Percentiles rank a stretch among this genome's conserved stretches.
phyloP scores from a whole-genome alignment of 108 stramenopile species.

The Pseudonitzschia delicatissima region DNA sequence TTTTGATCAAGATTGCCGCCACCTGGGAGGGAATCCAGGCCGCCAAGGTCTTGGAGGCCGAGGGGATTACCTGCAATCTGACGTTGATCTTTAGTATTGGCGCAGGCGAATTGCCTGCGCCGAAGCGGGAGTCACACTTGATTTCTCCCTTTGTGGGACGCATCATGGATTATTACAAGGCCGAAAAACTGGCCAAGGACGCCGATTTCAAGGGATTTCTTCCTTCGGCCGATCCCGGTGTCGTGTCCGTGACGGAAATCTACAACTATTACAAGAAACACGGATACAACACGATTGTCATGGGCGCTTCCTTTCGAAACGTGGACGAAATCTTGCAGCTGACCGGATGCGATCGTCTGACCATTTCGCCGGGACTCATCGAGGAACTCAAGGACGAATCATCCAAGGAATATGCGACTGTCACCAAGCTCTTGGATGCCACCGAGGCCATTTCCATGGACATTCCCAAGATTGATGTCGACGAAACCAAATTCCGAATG shows the following conservation, averaged over 20 bases:
- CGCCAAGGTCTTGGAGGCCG: constrained; percentile 89
- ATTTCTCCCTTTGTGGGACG: constrained; percentile 99
- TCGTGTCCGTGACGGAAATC: constrained; percentile 88
- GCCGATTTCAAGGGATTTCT: constrained; percentile 69
- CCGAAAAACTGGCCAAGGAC: constrained; percentile 59
- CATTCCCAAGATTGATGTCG: constrained; percentile 76
- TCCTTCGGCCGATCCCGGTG: constrained; percentile 93
- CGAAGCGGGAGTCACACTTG: constrained; percentile 93
- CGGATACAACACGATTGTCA: constrained; percentile 96
- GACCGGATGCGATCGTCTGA: constrained; percentile 87
- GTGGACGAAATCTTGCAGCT: constrained; percentile 82
- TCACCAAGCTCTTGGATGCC: constrained; percentile 65
- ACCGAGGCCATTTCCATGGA: constrained; percentile 53
- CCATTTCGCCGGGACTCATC: constrained; percentile 78
- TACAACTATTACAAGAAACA: constrained; percentile 99
- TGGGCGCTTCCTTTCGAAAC: constrained; percentile 98
- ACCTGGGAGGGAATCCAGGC: constrained; percentile 99
- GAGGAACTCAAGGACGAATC: constrained; percentile 55
- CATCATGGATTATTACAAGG: constrained; percentile 95
- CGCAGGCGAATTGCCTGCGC: constrained; percentile 98
- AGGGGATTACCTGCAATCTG: constrained; percentile 98
- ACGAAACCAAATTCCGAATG: constrained; percentile 93
- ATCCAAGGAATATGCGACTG: constrained; percentile 23
- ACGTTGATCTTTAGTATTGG: constrained; percentile 95
- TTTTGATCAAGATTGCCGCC: constrained; percentile 89